phyloP scores from a whole-genome alignment of 352 stramenopile genomes.

The Globisporangium middletonii region DNA sequence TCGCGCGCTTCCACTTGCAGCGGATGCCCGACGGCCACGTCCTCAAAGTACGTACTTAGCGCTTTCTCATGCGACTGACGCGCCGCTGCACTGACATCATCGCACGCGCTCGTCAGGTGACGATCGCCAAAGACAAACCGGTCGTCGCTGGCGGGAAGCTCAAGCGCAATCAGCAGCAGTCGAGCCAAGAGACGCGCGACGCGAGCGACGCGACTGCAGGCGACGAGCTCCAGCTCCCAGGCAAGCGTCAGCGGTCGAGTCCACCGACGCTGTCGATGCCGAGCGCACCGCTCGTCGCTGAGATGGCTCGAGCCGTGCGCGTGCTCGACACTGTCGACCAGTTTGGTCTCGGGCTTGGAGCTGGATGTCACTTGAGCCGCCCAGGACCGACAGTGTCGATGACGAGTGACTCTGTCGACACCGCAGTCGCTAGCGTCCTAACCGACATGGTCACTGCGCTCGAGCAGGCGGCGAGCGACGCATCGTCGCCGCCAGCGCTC shows the following conservation, averaged over 20 bases:
- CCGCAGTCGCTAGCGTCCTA: not conserved
- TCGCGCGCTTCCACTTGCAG: conserved; percentile 56
- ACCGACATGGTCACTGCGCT: not conserved
- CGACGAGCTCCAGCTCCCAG: conserved; percentile 25
- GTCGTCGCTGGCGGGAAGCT: conserved; percentile 40
- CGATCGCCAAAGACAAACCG: conserved; percentile 53
- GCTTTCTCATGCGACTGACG: too few species aligned
- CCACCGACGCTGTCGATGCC: conserved; percentile 14
- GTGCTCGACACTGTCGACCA: too few species aligned
- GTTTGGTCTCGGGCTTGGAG: too few species aligned
- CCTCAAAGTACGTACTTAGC: conserved; percentile 40
- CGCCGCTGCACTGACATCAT: not conserved
- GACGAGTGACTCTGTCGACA: not conserved
- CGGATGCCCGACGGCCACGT: conserved; percentile 63
- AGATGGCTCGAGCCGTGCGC: too few species aligned
- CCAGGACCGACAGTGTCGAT: not conserved
- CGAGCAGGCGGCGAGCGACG: not conserved
- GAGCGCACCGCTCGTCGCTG: too few species aligned
- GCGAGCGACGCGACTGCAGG: conserved; percentile 5
- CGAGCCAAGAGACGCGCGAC: conserved; percentile 17
- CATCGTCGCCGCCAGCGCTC: not conserved
- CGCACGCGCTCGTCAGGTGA: conserved; percentile 32
- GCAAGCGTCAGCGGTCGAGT: conserved; percentile 65
- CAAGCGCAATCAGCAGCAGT: conserved; percentile 54
- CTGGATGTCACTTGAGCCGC: too few species aligned